phyloP scores from a whole-genome alignment of 2,329 filamentous ascomycete species.

The Thelonectria discophora region DNA sequence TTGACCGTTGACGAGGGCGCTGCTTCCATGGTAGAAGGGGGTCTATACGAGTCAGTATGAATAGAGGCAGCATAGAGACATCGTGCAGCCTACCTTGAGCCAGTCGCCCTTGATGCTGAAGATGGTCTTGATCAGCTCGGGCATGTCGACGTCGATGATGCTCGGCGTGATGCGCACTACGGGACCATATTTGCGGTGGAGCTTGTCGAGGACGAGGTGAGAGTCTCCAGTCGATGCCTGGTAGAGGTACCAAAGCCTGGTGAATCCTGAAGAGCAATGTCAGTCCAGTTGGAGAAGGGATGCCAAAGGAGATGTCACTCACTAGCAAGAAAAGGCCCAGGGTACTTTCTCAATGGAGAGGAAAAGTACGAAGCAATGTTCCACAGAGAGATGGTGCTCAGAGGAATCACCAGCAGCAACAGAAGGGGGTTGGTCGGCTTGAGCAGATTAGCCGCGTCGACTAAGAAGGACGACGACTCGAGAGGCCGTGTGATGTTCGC shows the following conservation, averaged over 20 bases:
- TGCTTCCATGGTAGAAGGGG: slow-evolving; percentile 40
- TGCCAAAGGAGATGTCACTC: slow-evolving; percentile 11
- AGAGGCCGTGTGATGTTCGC: background rate
- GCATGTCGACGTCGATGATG: slow-evolving; percentile 48
- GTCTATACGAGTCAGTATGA: slow-evolving; percentile 24
- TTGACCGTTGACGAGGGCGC: slow-evolving; percentile 39
- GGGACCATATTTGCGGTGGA: slow-evolving; percentile 52
- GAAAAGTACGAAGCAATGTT: slow-evolving; percentile 21
- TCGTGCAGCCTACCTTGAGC: slow-evolving; percentile 43
- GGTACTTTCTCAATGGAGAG: slow-evolving; percentile 44
- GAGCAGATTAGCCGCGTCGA: background rate
- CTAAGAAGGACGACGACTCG: background rate
- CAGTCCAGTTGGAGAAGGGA: background rate
- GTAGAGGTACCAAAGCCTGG: slow-evolving; percentile 49
- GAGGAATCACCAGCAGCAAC: background rate
- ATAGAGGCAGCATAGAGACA: too few species aligned
- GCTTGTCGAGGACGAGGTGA: slow-evolving; percentile 42
- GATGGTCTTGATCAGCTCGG: slow-evolving; percentile 48
- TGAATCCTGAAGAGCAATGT: slow-evolving; percentile 36
- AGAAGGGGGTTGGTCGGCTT: background rate
- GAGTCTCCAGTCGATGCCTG: slow-evolving; percentile 43
- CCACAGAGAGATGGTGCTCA: slow-evolving; percentile 22
- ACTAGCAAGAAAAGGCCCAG: slow-evolving; percentile 46
- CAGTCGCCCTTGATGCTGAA: slow-evolving; percentile 48
- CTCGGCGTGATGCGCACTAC: slow-evolving; percentile 54